Evolutionary conservation across 768 basidiomycete genomes (phyloP).

Genomic region (Cystobasidium onofrii): DNA sequence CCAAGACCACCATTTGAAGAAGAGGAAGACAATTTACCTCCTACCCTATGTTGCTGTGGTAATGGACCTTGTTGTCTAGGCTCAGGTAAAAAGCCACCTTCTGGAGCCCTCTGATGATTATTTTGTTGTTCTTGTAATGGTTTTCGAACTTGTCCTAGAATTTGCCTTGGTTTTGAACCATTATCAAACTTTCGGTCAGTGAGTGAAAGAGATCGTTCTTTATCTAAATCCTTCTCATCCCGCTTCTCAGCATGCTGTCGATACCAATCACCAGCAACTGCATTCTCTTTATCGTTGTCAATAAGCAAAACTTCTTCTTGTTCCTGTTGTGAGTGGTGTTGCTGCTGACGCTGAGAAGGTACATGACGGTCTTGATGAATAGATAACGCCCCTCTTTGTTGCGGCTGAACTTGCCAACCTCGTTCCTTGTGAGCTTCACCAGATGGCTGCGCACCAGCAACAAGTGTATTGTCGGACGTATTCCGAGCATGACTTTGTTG

Average conservation of each 20-base stretch:
- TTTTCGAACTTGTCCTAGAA: background rate
- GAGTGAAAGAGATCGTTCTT: background rate
- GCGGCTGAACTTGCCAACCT: background rate
- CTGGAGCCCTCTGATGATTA: background rate
- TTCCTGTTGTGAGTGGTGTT: background rate
- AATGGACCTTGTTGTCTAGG: conserved; percentile 6
- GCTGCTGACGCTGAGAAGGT: background rate
- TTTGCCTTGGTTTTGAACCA: background rate
- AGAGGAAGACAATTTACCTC: conserved; percentile 15
- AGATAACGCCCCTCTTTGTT: background rate
- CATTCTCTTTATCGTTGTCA: conserved; percentile 5
- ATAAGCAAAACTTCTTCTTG: background rate
- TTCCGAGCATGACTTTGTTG: background rate
- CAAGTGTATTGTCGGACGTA: background rate
- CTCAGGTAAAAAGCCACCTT: background rate
- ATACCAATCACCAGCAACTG: conserved; percentile 1
- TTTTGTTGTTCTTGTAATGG: background rate
- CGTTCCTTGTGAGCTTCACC: background rate
- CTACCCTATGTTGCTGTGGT: conserved; percentile 2
- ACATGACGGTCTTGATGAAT: background rate
- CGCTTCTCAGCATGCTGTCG: background rate
- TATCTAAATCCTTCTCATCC: background rate
- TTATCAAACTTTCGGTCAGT: background rate
- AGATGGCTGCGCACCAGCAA: background rate
- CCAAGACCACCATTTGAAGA: conserved; percentile 19